Evolutionary conservation across 1,284 basidiomycete species (phyloP).

Genomic region (Leccinum griseonigrum): DNA sequence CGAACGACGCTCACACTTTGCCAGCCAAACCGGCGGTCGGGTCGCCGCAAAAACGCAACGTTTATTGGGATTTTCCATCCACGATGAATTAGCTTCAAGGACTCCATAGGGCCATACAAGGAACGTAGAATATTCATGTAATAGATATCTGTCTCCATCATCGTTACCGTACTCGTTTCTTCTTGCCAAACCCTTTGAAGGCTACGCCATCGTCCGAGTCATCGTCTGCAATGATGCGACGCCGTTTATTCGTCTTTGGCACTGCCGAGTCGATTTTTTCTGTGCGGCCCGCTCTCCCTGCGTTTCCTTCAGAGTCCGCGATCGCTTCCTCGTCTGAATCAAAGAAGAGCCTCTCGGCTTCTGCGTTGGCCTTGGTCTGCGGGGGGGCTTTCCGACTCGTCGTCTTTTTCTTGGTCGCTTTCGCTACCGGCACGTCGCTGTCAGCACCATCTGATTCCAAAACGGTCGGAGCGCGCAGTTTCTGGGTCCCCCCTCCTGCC

Average conservation of each 20-base stretch:
- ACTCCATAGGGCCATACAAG: not conserved
- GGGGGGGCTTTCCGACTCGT: slow-evolving; percentile 2
- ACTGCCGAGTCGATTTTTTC: not conserved
- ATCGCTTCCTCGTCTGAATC: slow-evolving; percentile 38
- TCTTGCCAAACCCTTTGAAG: slow-evolving; percentile 61
- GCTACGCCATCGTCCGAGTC: slow-evolving; percentile 69
- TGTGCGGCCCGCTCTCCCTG: not conserved
- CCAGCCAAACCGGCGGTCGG: slow-evolving; percentile 82
- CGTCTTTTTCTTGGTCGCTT: slow-evolving; percentile 8
- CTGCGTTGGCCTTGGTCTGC: slow-evolving; percentile 8
- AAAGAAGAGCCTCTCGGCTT: slow-evolving; percentile 36
- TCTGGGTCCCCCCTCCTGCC: slow-evolving; percentile 15
- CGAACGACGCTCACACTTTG: slow-evolving; percentile 4
- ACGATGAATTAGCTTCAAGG: slow-evolving; percentile 54
- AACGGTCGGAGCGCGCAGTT: slow-evolving; percentile 22
- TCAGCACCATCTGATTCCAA: slow-evolving; percentile 31
- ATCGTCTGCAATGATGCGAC: slow-evolving; percentile 51
- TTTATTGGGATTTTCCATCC: slow-evolving; percentile 81
- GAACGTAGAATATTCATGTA: not conserved
- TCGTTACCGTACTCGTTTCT: slow-evolving; percentile 21
- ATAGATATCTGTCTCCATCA: not conserved
- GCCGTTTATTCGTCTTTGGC: slow-evolving; percentile 33
- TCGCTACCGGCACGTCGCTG: slow-evolving; percentile 15
- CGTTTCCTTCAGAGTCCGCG: not conserved
- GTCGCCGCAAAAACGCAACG: slow-evolving; percentile 90